Evolutionary conservation across 2,329 filamentous ascomycete genomes (phyloP), one percentile per base, ranked within the genome.

Genomic region (Hypoxylon sp.): DNA sequence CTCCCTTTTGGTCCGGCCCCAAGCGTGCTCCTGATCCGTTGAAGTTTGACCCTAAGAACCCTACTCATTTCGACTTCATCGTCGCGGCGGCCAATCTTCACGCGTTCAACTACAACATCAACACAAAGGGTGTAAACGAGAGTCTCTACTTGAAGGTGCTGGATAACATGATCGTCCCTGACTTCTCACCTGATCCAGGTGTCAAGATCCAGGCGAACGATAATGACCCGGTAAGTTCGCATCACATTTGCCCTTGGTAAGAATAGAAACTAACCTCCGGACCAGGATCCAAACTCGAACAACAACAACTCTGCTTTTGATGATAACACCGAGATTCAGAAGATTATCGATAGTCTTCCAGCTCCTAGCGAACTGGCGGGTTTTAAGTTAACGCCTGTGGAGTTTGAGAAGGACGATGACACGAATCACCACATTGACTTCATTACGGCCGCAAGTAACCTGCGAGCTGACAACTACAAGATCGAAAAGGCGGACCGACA

Each of bases 341-440:
- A 88, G 65, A 87, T 99, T 50, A 85, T 89, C 14, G 83, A 87
- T 14, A 86, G 87, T 66, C 84, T 99, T 30, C 96, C 96, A 1
- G 82, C 90, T 4, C 89, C 95, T 14, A 94, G 91, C 77, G 88
- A 89, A 40, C 82, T 99, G 51, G 91, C 92, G 24, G 93, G 93
- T 32, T 97, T 96, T 85, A 94, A 94, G 80, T 83, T 99, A 54
- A 88, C 89, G 60, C 92, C 95, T 2, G 96, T 98, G 4, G 96
- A 98, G 73, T 99, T 99, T 74, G 93, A 99, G 81, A 99, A 99
- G 85, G 96, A 99, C 70, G 96, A 99, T 74, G 96, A 99, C 79
- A 93, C 91, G 52, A 99, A 99, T 80, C 89, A 96, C 80, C 96
- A 99, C 83, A 99, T 99, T 74, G 96, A 98, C 80, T 99, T 99